Percentiles rank a stretch among this genome's conserved stretches.
phyloP scores from a whole-genome alignment of 2,329 filamentous ascomycete genomes.

The Phialophora tarda region DNA sequence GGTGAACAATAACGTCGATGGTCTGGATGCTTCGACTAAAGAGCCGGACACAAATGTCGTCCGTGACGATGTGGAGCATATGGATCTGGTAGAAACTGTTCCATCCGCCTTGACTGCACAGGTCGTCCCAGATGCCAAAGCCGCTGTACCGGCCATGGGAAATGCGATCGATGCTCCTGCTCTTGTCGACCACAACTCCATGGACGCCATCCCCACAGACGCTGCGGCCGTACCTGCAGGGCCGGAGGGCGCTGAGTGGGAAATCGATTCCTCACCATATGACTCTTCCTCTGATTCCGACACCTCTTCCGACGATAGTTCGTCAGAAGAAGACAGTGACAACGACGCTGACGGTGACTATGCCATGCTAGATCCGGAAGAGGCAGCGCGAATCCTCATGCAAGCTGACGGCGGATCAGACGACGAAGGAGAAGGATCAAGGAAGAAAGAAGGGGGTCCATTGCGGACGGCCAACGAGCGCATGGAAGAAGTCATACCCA shows the following conservation, averaged over 20 bases:
- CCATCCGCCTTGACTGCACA: neutral
- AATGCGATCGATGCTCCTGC: constrained; percentile 10
- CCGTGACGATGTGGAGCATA: neutral
- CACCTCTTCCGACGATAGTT: constrained; percentile 67
- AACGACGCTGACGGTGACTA: constrained; percentile 62
- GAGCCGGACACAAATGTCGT: neutral
- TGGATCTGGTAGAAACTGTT: neutral
- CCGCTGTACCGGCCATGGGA: constrained; percentile 10
- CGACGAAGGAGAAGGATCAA: constrained; percentile 68
- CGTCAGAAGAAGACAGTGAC: constrained; percentile 54
- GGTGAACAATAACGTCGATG: neutral
- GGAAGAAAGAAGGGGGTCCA: constrained; percentile 48
- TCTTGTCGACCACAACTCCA: neutral
- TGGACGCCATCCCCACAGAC: constrained; percentile 18
- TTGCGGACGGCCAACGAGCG: constrained; percentile 83
- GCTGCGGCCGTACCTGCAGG: constrained; percentile 43
- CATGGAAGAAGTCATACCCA: constrained; percentile 67
- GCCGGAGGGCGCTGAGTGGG: constrained; percentile 76
- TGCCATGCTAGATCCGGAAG: constrained; percentile 76
- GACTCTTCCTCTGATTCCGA: constrained; percentile 64
- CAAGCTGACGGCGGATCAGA: constrained; percentile 78
- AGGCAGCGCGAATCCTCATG: constrained; percentile 85
- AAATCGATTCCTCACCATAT: constrained; percentile 77
- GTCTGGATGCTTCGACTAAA: neutral
- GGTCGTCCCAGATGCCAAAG: constrained; percentile 12